Evolutionary conservation across 1,284 basidiomycete genomes (phyloP).

Genomic region (Puccinia novopanici): DNA sequence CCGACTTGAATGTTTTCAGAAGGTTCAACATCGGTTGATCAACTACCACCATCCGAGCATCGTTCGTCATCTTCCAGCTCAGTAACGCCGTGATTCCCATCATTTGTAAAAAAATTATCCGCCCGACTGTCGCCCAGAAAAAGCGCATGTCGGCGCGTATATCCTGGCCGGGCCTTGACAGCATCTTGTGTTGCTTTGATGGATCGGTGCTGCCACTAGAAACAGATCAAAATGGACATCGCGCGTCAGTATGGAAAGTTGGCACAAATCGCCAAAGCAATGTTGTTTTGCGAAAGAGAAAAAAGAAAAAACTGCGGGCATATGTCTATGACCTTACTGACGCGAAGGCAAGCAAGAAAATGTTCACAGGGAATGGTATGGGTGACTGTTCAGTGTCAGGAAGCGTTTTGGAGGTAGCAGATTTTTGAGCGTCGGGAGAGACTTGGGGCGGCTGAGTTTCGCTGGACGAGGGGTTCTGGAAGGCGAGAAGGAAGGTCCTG

Average conservation of each 20-base stretch:
- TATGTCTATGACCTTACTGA: neutral
- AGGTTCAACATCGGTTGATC: neutral
- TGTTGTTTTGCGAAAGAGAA: too few species aligned
- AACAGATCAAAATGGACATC: neutral
- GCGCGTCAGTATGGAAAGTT: too few species aligned
- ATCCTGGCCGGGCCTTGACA: neutral
- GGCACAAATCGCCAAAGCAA: too few species aligned
- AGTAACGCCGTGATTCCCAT: neutral
- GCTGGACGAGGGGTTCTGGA: neutral
- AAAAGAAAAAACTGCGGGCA: neutral
- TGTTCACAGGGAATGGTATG: neutral
- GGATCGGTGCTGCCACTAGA: neutral
- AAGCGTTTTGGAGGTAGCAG: neutral
- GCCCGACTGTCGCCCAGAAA: neutral
- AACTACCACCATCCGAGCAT: neutral
- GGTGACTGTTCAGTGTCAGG: neutral
- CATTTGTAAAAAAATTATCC: neutral
- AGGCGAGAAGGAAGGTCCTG: neutral
- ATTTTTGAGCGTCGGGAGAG: neutral
- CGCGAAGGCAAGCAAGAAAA: slow-evolving; percentile 15
- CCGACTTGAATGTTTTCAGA: neutral
- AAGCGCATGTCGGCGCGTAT: neutral
- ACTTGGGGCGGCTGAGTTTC: neutral
- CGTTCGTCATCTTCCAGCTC: neutral
- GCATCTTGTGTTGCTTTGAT: neutral